These are phyloP conservation scores for Colletotrichum simmondsii DNA, from an alignment of 2,329 filamentous ascomycete genomes.

Conservation along the genomic window DNA sequence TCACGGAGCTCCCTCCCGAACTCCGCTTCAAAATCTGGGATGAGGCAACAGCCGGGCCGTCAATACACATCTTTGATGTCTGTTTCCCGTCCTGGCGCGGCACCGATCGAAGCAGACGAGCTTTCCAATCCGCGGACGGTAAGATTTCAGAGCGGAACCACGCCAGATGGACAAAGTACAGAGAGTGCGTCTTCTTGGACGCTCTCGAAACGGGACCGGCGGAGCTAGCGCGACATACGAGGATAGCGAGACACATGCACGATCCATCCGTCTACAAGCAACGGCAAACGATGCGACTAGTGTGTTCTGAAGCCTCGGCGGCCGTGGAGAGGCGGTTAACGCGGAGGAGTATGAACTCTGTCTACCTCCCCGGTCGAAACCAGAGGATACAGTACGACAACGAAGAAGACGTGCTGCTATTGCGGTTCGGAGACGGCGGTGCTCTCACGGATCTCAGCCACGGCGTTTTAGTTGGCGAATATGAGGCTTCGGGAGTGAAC, in stretches of 20 bases:
- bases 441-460: constrained; percentile 15
- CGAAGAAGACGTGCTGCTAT: constrained; percentile 41
- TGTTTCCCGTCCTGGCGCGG: constrained; percentile 40
- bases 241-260: constrained; percentile 10
- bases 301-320: constrained; percentile 30
- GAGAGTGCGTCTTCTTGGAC: constrained; percentile 29
- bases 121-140: constrained; percentile 3
- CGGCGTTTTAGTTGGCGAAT: constrained; percentile 24
- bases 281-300: constrained; percentile 12
- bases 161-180: constrained; percentile 19
- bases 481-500: constrained; percentile 15
- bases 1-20: constrained; percentile 23
- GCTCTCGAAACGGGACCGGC: background rate
- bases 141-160: background rate
- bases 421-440: constrained; percentile 39
- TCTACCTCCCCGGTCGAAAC: constrained; percentile 40
- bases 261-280: constrained; percentile 22
- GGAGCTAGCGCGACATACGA: constrained; percentile 3
- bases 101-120: constrained; percentile 4
- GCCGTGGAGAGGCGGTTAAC: background rate
- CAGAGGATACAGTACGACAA: constrained; percentile 38
- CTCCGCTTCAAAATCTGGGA: constrained; percentile 31
- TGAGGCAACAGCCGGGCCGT: constrained; percentile 31
- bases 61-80: constrained; percentile 43
- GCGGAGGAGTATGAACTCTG: constrained; percentile 33